These are phyloP conservation scores for Rhipidocladum racemiflorum DNA, from an alignment of 176 grass and related monocot species.

Conservation along the genomic window DNA sequence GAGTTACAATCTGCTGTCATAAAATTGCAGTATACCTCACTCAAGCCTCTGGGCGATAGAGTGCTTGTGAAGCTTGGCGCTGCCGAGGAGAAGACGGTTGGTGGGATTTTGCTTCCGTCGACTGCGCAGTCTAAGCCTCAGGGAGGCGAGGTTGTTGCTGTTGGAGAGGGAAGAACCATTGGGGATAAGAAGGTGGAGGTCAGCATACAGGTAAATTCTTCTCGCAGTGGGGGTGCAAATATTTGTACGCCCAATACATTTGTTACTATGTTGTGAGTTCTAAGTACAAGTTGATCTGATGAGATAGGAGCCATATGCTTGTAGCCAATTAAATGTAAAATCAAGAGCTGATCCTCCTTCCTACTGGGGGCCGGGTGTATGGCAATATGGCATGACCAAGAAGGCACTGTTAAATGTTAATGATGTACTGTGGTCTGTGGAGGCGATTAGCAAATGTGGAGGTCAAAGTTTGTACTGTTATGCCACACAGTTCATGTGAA, in stretches of 20 bases:
- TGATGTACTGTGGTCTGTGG: background rate
- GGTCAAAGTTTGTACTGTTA: background rate
- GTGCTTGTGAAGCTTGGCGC: slow-evolving; percentile 75
- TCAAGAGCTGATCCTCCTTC: background rate
- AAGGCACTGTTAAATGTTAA: background rate
- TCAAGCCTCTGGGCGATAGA: slow-evolving; percentile 78
- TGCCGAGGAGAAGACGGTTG: slow-evolving; percentile 69
- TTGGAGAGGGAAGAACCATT: slow-evolving; percentile 67
- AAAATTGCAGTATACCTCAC: slow-evolving; percentile 64
- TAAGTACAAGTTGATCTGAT: background rate
- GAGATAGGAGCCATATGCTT: background rate
- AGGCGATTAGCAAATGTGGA: background rate
- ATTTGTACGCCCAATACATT: background rate
- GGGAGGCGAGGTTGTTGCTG: slow-evolving; percentile 71
- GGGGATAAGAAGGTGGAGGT: slow-evolving; percentile 72
- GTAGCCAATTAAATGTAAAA: background rate
- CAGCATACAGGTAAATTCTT: slow-evolving; percentile 50
- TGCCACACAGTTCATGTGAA: background rate
- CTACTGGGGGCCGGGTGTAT: background rate
- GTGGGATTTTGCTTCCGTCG: slow-evolving; percentile 80
- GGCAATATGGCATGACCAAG: background rate
- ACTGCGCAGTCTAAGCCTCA: slow-evolving; percentile 72
- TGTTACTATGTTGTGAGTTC: background rate
- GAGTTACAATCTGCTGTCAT: background rate
- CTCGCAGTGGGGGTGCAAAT: background rate